These are phyloP conservation scores for Euphorbia peplus DNA, from an alignment of 345 rosid genomes.

Conservation along the genomic window DNA sequence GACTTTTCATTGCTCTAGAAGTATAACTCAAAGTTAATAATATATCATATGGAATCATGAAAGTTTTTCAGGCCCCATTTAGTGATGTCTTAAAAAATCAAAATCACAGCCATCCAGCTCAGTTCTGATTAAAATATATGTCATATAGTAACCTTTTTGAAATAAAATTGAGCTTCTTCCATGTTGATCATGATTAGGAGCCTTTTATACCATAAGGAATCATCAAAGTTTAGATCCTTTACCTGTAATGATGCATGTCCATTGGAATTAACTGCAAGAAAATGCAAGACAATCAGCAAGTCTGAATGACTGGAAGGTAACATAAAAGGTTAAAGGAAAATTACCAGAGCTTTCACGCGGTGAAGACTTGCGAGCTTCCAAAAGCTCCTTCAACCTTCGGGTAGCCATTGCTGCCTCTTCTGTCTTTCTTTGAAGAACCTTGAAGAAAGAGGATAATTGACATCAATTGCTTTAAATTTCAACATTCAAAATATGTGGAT, in stretches of 20 bases:
- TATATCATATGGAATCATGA: not conserved
- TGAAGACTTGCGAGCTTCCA: conserved; percentile 93
- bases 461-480: not conserved
- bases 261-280: conserved; percentile 40
- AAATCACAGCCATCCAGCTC: not conserved
- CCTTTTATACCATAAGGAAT: conserved; percentile 5
- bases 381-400: conserved; percentile 87
- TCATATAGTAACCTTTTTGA: not conserved
- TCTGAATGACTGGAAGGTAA: conserved; percentile 9
- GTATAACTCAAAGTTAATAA: conserved; percentile 12
- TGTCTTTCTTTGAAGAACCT: conserved; percentile 99
- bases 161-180: conserved; percentile 11
- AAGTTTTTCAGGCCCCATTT: conserved; percentile 1
- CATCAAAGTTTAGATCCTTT: conserved; percentile 17
- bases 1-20: conserved; percentile 81
- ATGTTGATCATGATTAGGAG: conserved; percentile 17
- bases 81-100: conserved; percentile 4
- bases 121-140: not conserved
- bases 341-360: conserved; percentile 70
- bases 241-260: conserved; percentile 60
- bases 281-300: conserved; percentile 15
- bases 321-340: not conserved
- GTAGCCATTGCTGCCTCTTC: conserved; percentile 99
- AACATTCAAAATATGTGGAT: not conserved
- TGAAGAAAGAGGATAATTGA: conserved; percentile 25